Evolutionary conservation across 2,329 filamentous ascomycete genomes (phyloP), one percentile per base, ranked within the genome.

Genomic region (Curvularia sp.): DNA sequence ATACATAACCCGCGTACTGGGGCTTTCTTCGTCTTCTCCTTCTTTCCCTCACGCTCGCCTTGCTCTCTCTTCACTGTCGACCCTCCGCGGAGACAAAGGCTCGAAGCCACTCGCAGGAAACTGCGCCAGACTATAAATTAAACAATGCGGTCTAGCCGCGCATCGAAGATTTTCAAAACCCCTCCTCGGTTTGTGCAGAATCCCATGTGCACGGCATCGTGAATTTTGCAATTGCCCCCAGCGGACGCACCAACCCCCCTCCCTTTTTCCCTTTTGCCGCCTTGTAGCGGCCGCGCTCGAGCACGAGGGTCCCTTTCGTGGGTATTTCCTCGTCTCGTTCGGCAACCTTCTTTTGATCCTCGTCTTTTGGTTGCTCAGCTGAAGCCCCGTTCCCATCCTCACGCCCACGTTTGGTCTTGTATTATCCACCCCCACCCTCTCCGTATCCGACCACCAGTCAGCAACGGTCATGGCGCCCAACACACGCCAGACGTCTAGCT

Each of bases 81-180:
- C 13, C 42, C 43, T 57, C 55, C 55, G 55, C 55, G 49, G 55
- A 57, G 43, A 39, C 28, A 19, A 21, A 15, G 39, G 19, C 30
- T 13, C 30, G 34, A 51, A 39, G 47, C 30, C 21, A 49, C 28
- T 27, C 15, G 47, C 23, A 49, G 21, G 15, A 49, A 25, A 21
- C 47, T 27, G 30, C 28, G 39, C 36, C 42, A 43, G 36, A 28
- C 45, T 58, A 46, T 58, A 58, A 58, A 58, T 58, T 55, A 50
- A 45, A 50, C 39, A 58, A 58, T 55, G 55, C 55, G 55, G 50
- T 58, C 55, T 58, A 58, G 55, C 46, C 55, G 55, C 51, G 39
- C 51, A 55, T 55, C 55, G 51, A 48, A 10, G 41, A 49, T 39
- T 58, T 45, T 32, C 12, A 55, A 48, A 58, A 45, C 28, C 55